Evolutionary conservation across 176 grass and related monocot species (phyloP).

Genomic region (Pontederia paniculata): DNA sequence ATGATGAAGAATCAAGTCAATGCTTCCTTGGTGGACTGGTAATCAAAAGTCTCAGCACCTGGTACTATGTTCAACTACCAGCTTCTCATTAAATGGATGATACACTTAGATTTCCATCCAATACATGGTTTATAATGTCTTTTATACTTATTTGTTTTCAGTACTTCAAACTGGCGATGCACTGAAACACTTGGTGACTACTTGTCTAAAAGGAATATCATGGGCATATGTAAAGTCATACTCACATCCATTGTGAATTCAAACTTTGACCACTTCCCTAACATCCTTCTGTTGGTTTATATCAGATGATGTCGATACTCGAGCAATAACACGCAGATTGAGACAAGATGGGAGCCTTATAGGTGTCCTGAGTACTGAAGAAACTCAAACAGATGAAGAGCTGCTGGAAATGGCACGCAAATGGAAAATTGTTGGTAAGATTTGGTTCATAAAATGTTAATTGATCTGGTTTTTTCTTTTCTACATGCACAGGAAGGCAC

Average conservation of each 20-base stretch:
- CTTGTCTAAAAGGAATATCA: constrained; percentile 74
- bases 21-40: constrained; percentile 85
- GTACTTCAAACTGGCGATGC: constrained; percentile 88
- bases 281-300: not conserved
- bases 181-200: constrained; percentile 82
- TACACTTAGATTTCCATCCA: not conserved
- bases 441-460: not conserved
- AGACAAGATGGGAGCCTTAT: constrained; percentile 97
- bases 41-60: constrained; percentile 76
- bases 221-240: constrained; percentile 82
- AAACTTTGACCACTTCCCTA: not conserved
- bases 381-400: constrained; percentile 53
- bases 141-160: constrained; percentile 8
- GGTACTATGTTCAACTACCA: constrained; percentile 29
- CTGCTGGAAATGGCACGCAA: constrained; percentile 62
- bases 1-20: constrained; percentile 78
- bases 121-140: constrained; percentile 6
- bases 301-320: constrained; percentile 85
- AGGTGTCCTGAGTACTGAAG: constrained; percentile 81
- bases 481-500: no score
- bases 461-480: not conserved
- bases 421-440: constrained; percentile 92
- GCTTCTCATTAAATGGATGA: not conserved
- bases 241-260: not conserved
- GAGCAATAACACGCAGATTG: constrained; percentile 79